Percentiles rank a stretch among this genome's conserved stretches.
Conservation (phyloP, 805 yeast species). For the Cyberlindnera misumaiensis region DNA sequence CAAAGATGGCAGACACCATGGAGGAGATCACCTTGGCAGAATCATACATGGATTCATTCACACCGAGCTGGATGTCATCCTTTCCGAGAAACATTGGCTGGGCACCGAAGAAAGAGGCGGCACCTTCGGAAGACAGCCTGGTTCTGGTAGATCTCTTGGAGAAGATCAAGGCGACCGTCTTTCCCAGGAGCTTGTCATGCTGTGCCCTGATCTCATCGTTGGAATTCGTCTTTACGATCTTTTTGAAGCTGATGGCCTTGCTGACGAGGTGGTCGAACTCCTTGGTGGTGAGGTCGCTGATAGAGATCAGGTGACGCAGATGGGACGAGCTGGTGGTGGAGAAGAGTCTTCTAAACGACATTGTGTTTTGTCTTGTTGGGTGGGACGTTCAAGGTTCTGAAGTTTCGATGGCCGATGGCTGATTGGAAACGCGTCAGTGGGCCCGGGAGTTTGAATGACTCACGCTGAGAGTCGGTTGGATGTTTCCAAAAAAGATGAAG, state of each 20-base stretch:
- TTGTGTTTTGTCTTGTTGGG: constrained; percentile 1
- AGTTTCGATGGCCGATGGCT: background rate
- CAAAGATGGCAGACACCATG: constrained; percentile 95
- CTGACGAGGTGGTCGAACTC: constrained; percentile 69
- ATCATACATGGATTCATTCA: constrained; percentile 85
- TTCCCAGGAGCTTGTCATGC: constrained; percentile 61
- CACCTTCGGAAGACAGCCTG: constrained; percentile 90
- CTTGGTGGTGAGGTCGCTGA: constrained; percentile 63
- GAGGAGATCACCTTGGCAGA: constrained; percentile 86
- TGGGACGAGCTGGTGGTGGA: constrained; percentile 7
- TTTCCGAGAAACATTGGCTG: constrained; percentile 95
- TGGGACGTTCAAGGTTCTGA: background rate
- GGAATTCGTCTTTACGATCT: constrained; percentile 50
- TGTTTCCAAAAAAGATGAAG: too few relatives aligned
- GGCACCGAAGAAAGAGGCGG: constrained; percentile 87
- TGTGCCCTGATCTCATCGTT: constrained; percentile 27
- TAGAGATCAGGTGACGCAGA: constrained; percentile 69
- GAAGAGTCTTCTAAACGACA: constrained; percentile 14
- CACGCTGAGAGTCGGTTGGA: too few relatives aligned
- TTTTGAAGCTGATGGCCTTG: constrained; percentile 67
- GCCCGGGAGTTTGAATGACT: too few relatives aligned
- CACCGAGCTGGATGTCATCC: constrained; percentile 95
- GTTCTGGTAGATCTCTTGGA: constrained; percentile 94
- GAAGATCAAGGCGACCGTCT: constrained; percentile 76
- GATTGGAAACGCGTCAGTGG: too few relatives aligned